Base-by-base conservation (phyloP, 2,329 filamentous ascomycete species). In the Apiospora pterosperma region DNA sequence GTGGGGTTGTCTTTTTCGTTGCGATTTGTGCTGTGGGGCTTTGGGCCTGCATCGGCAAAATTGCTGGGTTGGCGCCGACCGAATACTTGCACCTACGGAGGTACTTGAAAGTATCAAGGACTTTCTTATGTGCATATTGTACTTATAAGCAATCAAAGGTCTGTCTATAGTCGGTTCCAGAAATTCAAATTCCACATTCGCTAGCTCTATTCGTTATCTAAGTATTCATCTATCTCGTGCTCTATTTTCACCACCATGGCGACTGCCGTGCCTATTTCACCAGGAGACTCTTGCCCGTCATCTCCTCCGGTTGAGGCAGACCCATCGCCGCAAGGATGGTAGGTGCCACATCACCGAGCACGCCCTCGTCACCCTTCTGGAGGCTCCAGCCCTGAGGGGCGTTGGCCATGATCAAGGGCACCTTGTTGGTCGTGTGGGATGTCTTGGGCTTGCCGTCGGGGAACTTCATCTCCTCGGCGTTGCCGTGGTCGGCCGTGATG, bases 401-500 rank as follows among this genome's bases (percentile, higher is more conserved):
- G 77, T 98, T 99, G 77, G 94, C 93, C 94, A 99, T 97, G 80
- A 98, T 88, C 77, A 99, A 95, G 11, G 96, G 96, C 62, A 99
- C 96, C 79, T 96, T 96, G 87, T 99, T 99, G 70, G 91, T 94
- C 58, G 96, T 99, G 85, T 99, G 96, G 62, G 92, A 95, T 10
- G 96, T 99, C 88, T 99, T 99, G 73, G 96, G 96, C 77, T 93
- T 97, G 77, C 94, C 93, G 77, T 97, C 92, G 72, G 92, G 83
- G 76, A 93, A 98, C 80, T 98, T 91, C 96, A 99, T 99, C 84
- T 99, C 96, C 83, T 99, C 96, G 64, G 96, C 96, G 76, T 99
- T 99, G 74, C 94, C 96, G 81, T 99, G 96, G 79, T 99, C 96
- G 36, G 95, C 86, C 6, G 96, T 99, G 78, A 99, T 91, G 83